Percentiles rank a stretch among this genome's conserved stretches.
These are phyloP conservation scores for Alternaria arbusti DNA, from an alignment of 2,329 filamentous ascomycete genomes.

Conservation along the genomic window DNA sequence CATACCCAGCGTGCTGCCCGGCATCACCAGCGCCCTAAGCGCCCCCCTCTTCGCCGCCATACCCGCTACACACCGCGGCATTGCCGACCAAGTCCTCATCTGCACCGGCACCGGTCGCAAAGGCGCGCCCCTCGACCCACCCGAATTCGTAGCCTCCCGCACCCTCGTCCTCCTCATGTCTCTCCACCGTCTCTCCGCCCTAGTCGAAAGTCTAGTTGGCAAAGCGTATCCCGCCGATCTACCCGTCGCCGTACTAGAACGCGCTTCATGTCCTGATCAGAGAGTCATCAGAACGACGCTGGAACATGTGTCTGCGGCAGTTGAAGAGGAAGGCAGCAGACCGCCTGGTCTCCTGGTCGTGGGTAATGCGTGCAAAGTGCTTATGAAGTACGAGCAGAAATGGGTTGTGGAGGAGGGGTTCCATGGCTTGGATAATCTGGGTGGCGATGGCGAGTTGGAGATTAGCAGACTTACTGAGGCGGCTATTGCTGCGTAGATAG, in stretches of 20 bases:
- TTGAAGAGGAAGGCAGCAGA: conserved; percentile 86
- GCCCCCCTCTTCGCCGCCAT: conserved; percentile 89
- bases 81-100: conserved; percentile 92
- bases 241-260: conserved; percentile 90
- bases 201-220: conserved; percentile 70
- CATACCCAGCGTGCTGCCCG: conserved; percentile 77
- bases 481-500: conserved; percentile 9
- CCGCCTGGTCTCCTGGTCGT: conserved; percentile 90
- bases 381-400: conserved; percentile 67
- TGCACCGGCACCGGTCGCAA: conserved; percentile 96
- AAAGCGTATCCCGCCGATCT: conserved; percentile 74
- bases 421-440: conserved; percentile 66
- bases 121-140: conserved; percentile 80
- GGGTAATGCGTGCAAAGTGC: conserved; percentile 80
- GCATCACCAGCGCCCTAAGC: conserved; percentile 85
- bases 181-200: conserved; percentile 77
- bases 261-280: conserved; percentile 93
- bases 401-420: conserved; percentile 93
- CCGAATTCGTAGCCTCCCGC: conserved; percentile 74
- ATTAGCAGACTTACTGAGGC: conserved; percentile 22
- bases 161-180: conserved; percentile 97
- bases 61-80: conserved; percentile 84
- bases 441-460: conserved; percentile 29
- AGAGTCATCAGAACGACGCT: conserved; percentile 89
- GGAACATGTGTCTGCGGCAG: conserved; percentile 76